Conservation (phyloP, 2,329 filamentous ascomycete species). For the Shiraia sp. region DNA sequence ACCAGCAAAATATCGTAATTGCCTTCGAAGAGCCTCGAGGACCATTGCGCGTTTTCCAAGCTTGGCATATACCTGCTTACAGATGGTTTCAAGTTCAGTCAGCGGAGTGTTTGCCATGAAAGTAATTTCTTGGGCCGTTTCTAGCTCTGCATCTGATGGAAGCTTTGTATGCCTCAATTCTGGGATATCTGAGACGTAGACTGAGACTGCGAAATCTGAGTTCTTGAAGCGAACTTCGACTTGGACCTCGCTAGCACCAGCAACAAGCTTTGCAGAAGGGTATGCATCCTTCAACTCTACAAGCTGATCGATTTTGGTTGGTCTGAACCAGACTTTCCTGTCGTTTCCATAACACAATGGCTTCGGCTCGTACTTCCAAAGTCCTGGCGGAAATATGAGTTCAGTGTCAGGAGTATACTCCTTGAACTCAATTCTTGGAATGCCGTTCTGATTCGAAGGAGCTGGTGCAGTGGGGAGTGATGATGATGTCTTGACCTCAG, state of each 20-base stretch:
- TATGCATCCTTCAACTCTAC: conserved; percentile 84
- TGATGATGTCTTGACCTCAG: conserved; percentile 57
- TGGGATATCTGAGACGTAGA: conserved; percentile 88
- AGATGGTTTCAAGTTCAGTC: conserved; percentile 85
- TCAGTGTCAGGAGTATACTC: conserved; percentile 89
- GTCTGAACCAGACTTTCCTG: conserved; percentile 88
- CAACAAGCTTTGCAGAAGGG: conserved; percentile 90
- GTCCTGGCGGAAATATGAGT: conserved; percentile 84
- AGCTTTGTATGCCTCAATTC: conserved; percentile 71
- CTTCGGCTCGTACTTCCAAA: conserved; percentile 78
- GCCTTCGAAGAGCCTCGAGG: conserved; percentile 76
- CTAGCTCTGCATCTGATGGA: conserved; percentile 30
- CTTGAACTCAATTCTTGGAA: conserved; percentile 73
- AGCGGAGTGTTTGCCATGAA: conserved; percentile 89
- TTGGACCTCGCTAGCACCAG: conserved; percentile 92
- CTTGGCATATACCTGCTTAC: conserved; percentile 68
- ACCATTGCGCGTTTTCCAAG: conserved; percentile 42
- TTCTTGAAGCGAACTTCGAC: conserved; percentile 98
- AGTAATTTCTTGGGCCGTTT: conserved; percentile 57
- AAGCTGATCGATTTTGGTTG: conserved; percentile 80
- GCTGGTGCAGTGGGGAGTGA: conserved; percentile 39
- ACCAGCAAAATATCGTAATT: conserved; percentile 91
- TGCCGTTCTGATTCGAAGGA: conserved; percentile 56
- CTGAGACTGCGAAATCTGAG: conserved; percentile 82
- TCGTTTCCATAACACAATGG: conserved; percentile 90